Evolutionary conservation across 2,329 filamentous ascomycete genomes (phyloP), one percentile per base, ranked within the genome.

Genomic region (Phaeosphaeria sp.): DNA sequence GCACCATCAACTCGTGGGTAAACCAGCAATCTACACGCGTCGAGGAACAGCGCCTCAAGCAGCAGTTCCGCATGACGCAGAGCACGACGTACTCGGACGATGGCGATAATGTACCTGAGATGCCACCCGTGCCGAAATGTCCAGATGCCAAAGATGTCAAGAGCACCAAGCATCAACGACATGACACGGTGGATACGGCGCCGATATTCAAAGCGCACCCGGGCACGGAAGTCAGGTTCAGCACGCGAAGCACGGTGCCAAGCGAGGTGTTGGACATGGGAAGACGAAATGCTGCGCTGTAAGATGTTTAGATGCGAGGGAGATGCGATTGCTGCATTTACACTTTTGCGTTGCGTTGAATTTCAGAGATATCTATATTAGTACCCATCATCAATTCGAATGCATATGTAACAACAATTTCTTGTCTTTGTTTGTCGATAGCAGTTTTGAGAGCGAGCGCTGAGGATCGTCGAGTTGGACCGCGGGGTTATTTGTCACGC

Each of bases 1-100:
- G 77, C 50, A 78, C 77, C 22, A 68, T 79, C 39, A 74, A 79
- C 62, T 74, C 70, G 1, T 79, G 77, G 77, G 77, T 79, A 13
- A 74, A 75, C 53, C 71, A 78, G 46, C 77, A 79, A 54, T 67
- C 77, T 1, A 73, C 69, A 49, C 73, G 74, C 7, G 61, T 78
- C 18, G 75, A 77, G 55, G 73, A 72, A 47, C 70, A 73, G 55
- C 71, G 72, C 50, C 63, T 78, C 18, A 72, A 69, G 41, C 70
- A 77, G 20, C 71, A 76, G 43, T 72, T 72, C 52, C 72, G 74
- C 39, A 65, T 72, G 53, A 75, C 72, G 3, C 65, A 67, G 22
- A 67, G 60, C 17, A 71, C 71, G 10, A 72, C 71, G 2, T 72
- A 62, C 50, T 69, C 67, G 3, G 60, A 49, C 4, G 63, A 43